Evolutionary conservation across 169 alveolate species (phyloP), one percentile per base, ranked within the genome.

Genomic region (Cytauxzoon felis): DNA sequence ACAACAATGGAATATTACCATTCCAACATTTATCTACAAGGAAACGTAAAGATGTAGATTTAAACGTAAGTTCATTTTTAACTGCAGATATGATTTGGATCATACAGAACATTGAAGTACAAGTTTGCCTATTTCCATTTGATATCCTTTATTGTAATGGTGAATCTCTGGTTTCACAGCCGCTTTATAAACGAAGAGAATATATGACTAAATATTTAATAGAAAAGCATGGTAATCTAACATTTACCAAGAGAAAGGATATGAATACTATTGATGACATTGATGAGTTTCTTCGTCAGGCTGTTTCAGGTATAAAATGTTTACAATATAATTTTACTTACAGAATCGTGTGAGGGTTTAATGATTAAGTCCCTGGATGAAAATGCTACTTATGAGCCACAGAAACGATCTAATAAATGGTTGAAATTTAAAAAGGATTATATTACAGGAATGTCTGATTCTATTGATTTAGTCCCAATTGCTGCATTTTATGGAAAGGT

Each of bases 351-450:
- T 71, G 99, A 95, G 78, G 99, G 99, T 0, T 87, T 98, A 53
- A 98, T 98, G 98, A 92, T 96, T 43, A 96, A 98, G 82, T 94
- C 99, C 1, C 88, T 98, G 54, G 92, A 91, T 23, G 95, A 88
- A 18, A 91, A 94, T 59, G 97, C 99, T 3, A 90, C 96, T 19
- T 98, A 98, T 71, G 99, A 97, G 78, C 99, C 99, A 0, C 94
- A 97, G 3, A 95, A 94, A 68, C 87, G 99, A 52, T 94, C 98
- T 13, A 89, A 95, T 57, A 96, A 95, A 59, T 98, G 99, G 99
- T 91, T 98, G 33, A 98, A 98, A 82, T 90, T 96, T 40, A 98
- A 98, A 87, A 98, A 98, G 87, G 99, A 96, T 78, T 95, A 95
- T 73, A 65, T 95, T 48, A 98, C 93, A 24, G 98, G 98, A 8